Evolutionary conservation across 805 yeast genomes (phyloP).

Genomic region (Barnettozyma salicaria): DNA sequence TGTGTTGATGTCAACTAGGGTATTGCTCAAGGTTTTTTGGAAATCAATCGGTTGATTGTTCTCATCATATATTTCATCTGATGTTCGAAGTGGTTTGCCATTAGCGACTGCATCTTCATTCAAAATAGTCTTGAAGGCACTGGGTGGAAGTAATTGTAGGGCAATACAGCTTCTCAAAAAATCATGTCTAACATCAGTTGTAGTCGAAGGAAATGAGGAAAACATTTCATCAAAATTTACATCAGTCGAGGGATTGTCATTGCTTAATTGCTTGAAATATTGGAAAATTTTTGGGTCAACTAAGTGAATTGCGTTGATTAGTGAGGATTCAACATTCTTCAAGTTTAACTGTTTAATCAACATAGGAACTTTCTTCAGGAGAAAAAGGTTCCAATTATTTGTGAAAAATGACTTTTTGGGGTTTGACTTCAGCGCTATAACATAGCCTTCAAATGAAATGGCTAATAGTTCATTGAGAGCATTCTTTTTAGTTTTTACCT

Average conservation of each 20-base stretch:
- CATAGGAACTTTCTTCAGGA: slow-evolving; percentile 42
- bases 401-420: slow-evolving; percentile 30
- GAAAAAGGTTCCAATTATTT: slow-evolving; percentile 40
- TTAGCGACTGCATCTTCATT: slow-evolving; percentile 37
- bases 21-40: slow-evolving; percentile 23
- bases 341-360: slow-evolving; percentile 32
- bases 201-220: slow-evolving; percentile 42
- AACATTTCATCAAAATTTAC: slow-evolving; percentile 41
- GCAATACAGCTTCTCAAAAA: slow-evolving; percentile 41
- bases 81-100: slow-evolving; percentile 26
- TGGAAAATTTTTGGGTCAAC: slow-evolving; percentile 34
- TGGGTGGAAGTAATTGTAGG: slow-evolving; percentile 32
- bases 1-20: slow-evolving; percentile 35
- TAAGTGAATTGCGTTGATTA: slow-evolving; percentile 25
- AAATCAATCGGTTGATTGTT: slow-evolving; percentile 30
- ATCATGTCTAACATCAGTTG: slow-evolving; percentile 45
- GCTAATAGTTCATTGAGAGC: slow-evolving; percentile 36
- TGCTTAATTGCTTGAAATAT: slow-evolving; percentile 18
- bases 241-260: slow-evolving; percentile 13
- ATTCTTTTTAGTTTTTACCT: slow-evolving; percentile 24
- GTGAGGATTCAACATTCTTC: slow-evolving; percentile 24
- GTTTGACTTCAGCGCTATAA: slow-evolving; percentile 32
- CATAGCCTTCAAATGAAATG: slow-evolving; percentile 39
- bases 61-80: slow-evolving; percentile 32
- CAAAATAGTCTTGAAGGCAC: slow-evolving; percentile 29